Conservation (phyloP, 2,329 filamentous ascomycete species). For the Cryphonectria naterciae region DNA sequence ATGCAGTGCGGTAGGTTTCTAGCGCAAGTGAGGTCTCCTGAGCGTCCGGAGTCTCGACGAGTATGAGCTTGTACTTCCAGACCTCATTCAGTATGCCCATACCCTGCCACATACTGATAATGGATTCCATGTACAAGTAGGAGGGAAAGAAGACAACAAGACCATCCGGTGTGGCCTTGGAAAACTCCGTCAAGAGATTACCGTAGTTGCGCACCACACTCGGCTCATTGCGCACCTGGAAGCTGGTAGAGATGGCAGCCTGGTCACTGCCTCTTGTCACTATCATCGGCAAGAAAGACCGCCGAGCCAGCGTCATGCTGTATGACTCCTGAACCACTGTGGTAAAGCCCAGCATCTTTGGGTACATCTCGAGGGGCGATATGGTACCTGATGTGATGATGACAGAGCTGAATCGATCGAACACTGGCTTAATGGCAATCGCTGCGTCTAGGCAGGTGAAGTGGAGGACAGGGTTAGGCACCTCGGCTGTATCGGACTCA, state of each 20-base stretch:
- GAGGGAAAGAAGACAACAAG: constrained; percentile 99
- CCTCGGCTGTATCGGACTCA: constrained; percentile 92
- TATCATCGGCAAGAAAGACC: constrained; percentile 98
- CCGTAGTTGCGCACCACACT: constrained; percentile 98
- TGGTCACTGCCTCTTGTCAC: constrained; percentile 95
- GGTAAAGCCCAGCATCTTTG: constrained; percentile 93
- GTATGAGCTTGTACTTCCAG: constrained; percentile 98
- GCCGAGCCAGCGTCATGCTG: constrained; percentile 89
- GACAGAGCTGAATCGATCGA: constrained; percentile 95
- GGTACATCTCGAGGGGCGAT: constrained; percentile 97
- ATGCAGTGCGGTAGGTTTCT: constrained; percentile 96
- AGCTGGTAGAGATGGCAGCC: constrained; percentile 87
- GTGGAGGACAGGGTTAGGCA: constrained; percentile 95
- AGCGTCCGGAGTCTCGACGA: constrained; percentile 96
- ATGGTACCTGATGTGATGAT: constrained; percentile 98
- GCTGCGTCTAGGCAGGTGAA: constrained; percentile 96
- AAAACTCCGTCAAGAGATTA: constrained; percentile 89
- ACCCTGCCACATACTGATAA: constrained; percentile 98
- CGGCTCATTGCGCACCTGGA: constrained; percentile 93
- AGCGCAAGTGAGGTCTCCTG: constrained; percentile 95
- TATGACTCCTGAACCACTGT: constrained; percentile 97
- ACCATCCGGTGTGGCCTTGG: constrained; percentile 92
- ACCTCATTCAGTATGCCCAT: constrained; percentile 98
- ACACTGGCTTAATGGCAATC: constrained; percentile 96
- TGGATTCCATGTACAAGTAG: constrained; percentile 98